Base-by-base conservation (phyloP, 192 early-diverging fungal genomes). In the Gamsiella multidivaricata region DNA sequence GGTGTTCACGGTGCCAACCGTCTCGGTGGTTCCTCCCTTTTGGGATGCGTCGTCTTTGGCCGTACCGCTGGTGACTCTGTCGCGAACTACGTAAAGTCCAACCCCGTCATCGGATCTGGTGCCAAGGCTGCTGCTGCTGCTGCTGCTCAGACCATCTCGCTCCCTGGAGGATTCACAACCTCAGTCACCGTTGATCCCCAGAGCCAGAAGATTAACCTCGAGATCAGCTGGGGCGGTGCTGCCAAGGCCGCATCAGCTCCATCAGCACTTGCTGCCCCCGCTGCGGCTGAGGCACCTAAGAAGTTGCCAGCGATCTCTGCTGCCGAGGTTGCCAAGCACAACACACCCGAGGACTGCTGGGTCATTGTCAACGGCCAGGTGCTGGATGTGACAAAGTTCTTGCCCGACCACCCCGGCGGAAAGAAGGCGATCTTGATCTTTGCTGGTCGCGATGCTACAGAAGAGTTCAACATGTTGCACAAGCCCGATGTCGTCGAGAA, bases 1-100 rank as follows among this genome's bases (percentile, higher is more conserved):
- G 96, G 96, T 78, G 93, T 98, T 34, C 96, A 98, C 72, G 96
- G 96, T 46, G 95, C 95, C 60, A 98, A 97, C 86, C 94, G 96
- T 81, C 91, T 98, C 20, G 96, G 92, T 66, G 96, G 96, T 47
- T 92, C 91, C 53, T 97, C 95, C 32, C 84, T 98, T n/a, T 83
- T 98, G 49, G 95, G 93, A 52, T 98, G 96, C 73, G 95, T 97
- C 15, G 96, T 98, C 46, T 98, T 91, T 86, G 96, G 96, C 26
- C 92, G 96, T 70, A 94, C 95, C 49, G 94, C 96, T 55, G 96
- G 96, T 70, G 75, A 83, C 65, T 81, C 81, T 23, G 94, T 93
- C 53, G 82, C 86, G 14, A 56, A 80, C 31, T 88, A 93, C 72
- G 60, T 89, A 8, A 82, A 92, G 56, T 56, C 79, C 41, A 70